Evolutionary conservation across 2,329 filamentous ascomycete genomes (phyloP).

Genomic region (Claviceps pazoutovae): DNA sequence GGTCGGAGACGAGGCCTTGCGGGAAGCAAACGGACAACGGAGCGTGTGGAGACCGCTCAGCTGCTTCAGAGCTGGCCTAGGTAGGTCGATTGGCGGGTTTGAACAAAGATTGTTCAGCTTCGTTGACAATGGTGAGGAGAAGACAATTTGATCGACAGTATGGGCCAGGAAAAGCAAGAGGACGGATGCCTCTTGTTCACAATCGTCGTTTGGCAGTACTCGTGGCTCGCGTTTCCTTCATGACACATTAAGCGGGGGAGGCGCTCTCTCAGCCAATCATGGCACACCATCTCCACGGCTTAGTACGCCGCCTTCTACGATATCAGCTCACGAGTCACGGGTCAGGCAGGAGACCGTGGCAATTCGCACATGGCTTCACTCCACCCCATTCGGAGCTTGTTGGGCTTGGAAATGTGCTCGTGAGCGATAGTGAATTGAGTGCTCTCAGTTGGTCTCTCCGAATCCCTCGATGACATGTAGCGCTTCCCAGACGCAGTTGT

Average conservation of each 20-base stretch:
- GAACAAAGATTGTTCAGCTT: background rate
- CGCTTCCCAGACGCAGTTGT: background rate
- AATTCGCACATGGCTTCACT: background rate
- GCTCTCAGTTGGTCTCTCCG: background rate
- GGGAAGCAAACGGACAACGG: constrained; percentile 8
- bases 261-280: constrained; percentile 17
- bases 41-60: constrained; percentile 3
- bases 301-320: constrained; percentile 7
- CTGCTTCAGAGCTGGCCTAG: background rate
- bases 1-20: constrained; percentile 1
- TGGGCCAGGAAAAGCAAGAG: background rate
- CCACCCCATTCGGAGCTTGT: background rate
- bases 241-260: constrained; percentile 27
- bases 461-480: background rate
- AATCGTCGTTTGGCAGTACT: constrained; percentile 6
- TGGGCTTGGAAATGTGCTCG: background rate
- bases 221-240: constrained; percentile 17
- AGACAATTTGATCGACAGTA: background rate
- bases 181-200: constrained; percentile 2
- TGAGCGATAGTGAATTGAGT: background rate
- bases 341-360: background rate
- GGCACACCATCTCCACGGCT: constrained; percentile 7
- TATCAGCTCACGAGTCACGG: constrained; percentile 9
- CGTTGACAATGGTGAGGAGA: background rate
- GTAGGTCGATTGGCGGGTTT: constrained; percentile 2